A percentile compares a stretch with the other conserved stretches of the same genome.
These are phyloP conservation scores for Aspergillus carlsbadensis DNA, from an alignment of 495 filamentous ascomycete species.

Conservation along the genomic window DNA sequence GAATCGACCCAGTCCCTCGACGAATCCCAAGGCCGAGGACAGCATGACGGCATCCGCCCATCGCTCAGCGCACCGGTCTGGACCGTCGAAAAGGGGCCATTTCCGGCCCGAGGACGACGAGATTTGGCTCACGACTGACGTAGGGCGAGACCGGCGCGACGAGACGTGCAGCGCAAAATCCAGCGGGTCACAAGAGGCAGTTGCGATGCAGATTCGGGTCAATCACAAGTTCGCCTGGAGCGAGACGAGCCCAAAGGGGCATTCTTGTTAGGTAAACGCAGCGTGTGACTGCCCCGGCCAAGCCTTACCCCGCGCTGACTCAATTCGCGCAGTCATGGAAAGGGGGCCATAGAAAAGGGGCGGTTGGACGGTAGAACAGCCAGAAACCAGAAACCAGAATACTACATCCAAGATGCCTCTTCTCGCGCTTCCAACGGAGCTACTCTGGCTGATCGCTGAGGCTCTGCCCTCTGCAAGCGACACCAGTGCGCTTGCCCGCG, in stretches of 20 bases:
- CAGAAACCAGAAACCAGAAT: no score
- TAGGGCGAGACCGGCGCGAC: not conserved
- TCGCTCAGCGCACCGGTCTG: conserved; percentile 3
- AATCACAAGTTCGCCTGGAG: conserved; percentile 12
- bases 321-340: no score
- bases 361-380: no score
- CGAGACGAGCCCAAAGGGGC: not conserved
- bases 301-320: no score
- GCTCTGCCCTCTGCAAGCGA: not conserved
- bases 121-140: conserved; percentile 14
- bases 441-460: not conserved
- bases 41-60: no score
- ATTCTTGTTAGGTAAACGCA: no score
- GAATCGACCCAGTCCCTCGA: no score
- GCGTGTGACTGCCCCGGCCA: no score
- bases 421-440: not conserved
- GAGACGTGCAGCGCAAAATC: not conserved
- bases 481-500: not conserved
- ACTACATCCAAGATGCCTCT: not conserved
- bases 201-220: not conserved
- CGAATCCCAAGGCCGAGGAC: no score
- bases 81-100: not conserved
- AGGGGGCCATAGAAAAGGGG: no score
- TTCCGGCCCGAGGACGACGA: conserved; percentile 15
- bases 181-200: no score